These are phyloP conservation scores for Tolypocladium tropicale DNA, from an alignment of 2,329 filamentous ascomycete genomes.

Conservation along the genomic window DNA sequence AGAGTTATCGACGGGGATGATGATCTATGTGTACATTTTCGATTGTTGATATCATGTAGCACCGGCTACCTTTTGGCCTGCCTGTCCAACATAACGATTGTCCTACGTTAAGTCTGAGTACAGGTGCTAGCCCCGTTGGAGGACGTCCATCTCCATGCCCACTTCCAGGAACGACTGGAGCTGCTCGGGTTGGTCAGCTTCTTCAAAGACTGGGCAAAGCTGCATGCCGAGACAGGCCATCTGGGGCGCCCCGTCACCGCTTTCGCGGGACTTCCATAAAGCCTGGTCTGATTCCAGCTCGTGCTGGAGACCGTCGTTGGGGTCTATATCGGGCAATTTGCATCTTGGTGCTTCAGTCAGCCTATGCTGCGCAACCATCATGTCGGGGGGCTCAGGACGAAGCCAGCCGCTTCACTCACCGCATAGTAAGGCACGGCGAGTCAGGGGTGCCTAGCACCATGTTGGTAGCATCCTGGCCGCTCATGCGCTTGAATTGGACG, in stretches of 20 bases:
- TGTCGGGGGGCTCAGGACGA: not conserved
- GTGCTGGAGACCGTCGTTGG: slow-evolving; percentile 45
- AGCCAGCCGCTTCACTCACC: slow-evolving; percentile 26
- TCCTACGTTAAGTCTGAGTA: slow-evolving; percentile 19
- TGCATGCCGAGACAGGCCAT: slow-evolving; percentile 56
- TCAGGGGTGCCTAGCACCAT: slow-evolving; percentile 28
- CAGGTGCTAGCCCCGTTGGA: slow-evolving; percentile 33
- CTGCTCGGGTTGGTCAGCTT: slow-evolving; percentile 12
- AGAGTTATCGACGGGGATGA: slow-evolving; percentile 6
- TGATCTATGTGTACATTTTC: not conserved
- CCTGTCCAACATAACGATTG: not conserved
- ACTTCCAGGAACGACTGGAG: slow-evolving; percentile 39
- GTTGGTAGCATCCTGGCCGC: slow-evolving; percentile 10
- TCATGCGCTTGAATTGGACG: slow-evolving; percentile 40
- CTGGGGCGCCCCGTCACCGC: slow-evolving; percentile 48
- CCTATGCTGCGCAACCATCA: not conserved
- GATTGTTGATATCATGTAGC: not conserved
- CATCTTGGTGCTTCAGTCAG: slow-evolving; percentile 31
- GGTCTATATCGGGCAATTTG: slow-evolving; percentile 62
- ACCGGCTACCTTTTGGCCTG: not conserved
- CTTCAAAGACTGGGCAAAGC: slow-evolving; percentile 44
- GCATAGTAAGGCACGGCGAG: slow-evolving; percentile 54
- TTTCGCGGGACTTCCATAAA: slow-evolving; percentile 45
- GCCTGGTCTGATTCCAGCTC: slow-evolving; percentile 45
- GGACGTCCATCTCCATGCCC: slow-evolving; percentile 43